Conservation (phyloP, 441 rosid genomes). For the Capsella rubella region DNA sequence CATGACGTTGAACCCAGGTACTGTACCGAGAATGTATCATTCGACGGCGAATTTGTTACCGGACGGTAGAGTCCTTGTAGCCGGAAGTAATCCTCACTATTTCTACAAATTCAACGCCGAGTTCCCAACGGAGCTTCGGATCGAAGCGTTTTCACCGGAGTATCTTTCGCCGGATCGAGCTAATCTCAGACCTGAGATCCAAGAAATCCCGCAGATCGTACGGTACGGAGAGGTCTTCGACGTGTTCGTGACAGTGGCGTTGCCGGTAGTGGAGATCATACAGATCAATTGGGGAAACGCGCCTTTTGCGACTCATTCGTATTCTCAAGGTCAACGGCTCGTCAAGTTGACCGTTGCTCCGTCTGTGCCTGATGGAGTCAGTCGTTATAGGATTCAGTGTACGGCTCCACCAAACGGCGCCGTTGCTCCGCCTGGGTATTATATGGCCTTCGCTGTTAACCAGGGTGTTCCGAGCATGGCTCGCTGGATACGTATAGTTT, state of each 20-base stretch:
- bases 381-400: conserved; percentile 56
- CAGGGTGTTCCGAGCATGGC: conserved; percentile 78
- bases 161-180: conserved; percentile 68
- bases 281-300: conserved; percentile 68
- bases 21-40: conserved; percentile 69
- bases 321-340: conserved; percentile 73
- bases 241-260: conserved; percentile 56
- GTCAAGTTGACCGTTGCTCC: conserved; percentile 62
- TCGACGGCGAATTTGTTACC: conserved; percentile 75
- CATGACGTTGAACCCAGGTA: conserved; percentile 71
- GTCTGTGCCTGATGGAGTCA: conserved; percentile 48
- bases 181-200: conserved; percentile 60
- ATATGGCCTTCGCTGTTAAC: conserved; percentile 72
- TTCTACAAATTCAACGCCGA: conserved; percentile 58
- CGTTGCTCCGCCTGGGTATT: conserved; percentile 72
- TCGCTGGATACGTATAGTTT: conserved; percentile 68
- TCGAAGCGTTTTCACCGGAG: conserved; percentile 76
- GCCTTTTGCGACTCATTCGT: conserved; percentile 71
- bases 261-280: conserved; percentile 74
- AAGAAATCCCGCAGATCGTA: conserved; percentile 57
- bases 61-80: conserved; percentile 64
- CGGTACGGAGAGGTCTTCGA: conserved; percentile 69
- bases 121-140: conserved; percentile 66
- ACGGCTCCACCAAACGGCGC: conserved; percentile 62
- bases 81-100: conserved; percentile 79